Conservation (phyloP, 495 filamentous ascomycete species). For the Penicillium riverlandense region DNA sequence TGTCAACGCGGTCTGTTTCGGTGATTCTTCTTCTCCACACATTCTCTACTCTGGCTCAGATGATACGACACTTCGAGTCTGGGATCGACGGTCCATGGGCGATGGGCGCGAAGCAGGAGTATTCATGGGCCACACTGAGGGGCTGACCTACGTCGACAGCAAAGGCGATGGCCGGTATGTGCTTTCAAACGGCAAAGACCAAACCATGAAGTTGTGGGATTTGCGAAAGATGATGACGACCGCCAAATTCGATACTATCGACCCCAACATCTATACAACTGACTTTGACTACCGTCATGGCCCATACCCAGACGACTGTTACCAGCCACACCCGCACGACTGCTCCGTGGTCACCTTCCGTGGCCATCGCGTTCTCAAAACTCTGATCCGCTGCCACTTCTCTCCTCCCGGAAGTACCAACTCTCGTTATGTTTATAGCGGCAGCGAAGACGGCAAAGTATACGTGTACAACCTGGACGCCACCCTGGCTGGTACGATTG, state of each 20-base stretch:
- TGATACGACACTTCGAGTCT: conserved; percentile 66
- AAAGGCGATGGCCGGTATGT: conserved; percentile 96
- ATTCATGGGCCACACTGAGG: conserved; percentile 91
- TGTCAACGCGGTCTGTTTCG: conserved; percentile 96
- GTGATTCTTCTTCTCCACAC: conserved; percentile 81
- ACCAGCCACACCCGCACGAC: conserved; percentile 74
- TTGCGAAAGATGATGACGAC: conserved; percentile 74
- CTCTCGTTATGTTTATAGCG: conserved; percentile 87
- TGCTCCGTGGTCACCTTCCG: conserved; percentile 90
- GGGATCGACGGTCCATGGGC: conserved; percentile 88
- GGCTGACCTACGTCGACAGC: conserved; percentile 90
- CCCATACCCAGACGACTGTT: conserved; percentile 58
- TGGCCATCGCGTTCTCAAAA: conserved; percentile 81
- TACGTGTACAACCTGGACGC: conserved; percentile 94
- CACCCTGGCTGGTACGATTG: conserved; percentile 71
- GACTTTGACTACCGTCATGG: conserved; percentile 84
- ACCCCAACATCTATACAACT: conserved; percentile 49
- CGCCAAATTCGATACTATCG: conserved; percentile 49
- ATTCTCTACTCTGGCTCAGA: conserved; percentile 96
- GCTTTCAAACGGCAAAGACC: conserved; percentile 90
- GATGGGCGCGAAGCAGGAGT: conserved; percentile 83
- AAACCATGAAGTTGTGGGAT: conserved; percentile 98
- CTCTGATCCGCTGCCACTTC: conserved; percentile 93
- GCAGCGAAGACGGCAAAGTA: conserved; percentile 79
- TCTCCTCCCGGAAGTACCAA: conserved; percentile 83